phyloP scores from a whole-genome alignment of 495 filamentous ascomycete genomes.

The Penicillium alfredii region DNA sequence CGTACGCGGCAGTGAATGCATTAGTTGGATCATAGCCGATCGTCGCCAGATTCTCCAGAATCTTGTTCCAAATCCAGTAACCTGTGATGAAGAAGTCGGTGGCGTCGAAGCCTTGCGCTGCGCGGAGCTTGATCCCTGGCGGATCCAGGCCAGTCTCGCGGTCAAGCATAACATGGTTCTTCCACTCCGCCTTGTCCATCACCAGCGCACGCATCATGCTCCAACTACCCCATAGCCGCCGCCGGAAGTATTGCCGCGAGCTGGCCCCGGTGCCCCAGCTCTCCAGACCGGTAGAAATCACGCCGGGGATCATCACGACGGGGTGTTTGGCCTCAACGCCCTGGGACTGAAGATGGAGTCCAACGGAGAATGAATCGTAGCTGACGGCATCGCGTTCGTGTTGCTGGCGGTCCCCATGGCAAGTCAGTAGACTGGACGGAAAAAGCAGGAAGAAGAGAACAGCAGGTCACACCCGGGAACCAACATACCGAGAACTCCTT shows the following conservation, averaged over 20 bases:
- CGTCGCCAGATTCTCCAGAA: constrained; percentile 89
- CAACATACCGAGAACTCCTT: constrained; percentile 66
- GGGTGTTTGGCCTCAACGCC: constrained; percentile 80
- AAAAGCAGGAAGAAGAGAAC: constrained; percentile 1
- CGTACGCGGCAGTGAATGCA: constrained; percentile 91
- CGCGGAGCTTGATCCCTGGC: constrained; percentile 83
- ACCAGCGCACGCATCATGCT: constrained; percentile 95
- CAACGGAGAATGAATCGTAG: constrained; percentile 90
- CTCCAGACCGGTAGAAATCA: constrained; percentile 94
- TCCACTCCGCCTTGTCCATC: constrained; percentile 88
- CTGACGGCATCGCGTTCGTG: constrained; percentile 80
- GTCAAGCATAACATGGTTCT: constrained; percentile 94
- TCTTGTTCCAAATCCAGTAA: constrained; percentile 99
- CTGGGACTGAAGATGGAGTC: constrained; percentile 73
- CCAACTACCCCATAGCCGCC: constrained; percentile 94
- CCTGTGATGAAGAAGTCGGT: constrained; percentile 81
- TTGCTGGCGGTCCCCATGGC: constrained; percentile 45
- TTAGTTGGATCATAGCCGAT: constrained; percentile 96
- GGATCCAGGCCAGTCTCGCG: constrained; percentile 87
- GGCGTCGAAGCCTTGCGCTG: constrained; percentile 95
- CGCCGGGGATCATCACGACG: constrained; percentile 93
- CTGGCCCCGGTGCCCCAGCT: constrained; percentile 83
- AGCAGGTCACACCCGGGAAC: not conserved
- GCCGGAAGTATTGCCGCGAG: constrained; percentile 86
- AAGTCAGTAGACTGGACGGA: constrained; percentile 7